Evolutionary conservation across 805 yeast genomes (phyloP), one percentile per base, ranked within the genome.

Genomic region (Kazachstania africana): DNA sequence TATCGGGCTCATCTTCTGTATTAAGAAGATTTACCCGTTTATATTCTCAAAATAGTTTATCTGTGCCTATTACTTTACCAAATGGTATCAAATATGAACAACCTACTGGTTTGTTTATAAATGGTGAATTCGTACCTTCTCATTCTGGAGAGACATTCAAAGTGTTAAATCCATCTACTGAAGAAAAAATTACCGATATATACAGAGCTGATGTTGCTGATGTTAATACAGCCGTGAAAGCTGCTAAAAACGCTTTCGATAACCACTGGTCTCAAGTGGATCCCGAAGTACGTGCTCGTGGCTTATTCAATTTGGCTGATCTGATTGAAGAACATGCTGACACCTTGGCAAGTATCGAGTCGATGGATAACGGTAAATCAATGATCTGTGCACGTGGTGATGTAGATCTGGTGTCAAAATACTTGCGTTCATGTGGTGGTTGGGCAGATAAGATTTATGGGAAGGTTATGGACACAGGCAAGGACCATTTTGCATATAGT

Each of bases 321-420:
- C 63, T 78, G 47, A 57, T 85, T 36, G 95, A 84, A 50, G 63
- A 70, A 44, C 63, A 85, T 50, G 65, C 72, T 27, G 91, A 81
- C 36, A 60, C 71, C 22, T 60, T 87, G 36, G 85, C 95, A 18
- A 63, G 72, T 27, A 78, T 87, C 48, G 96, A 87, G 62, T 67
- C 94, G 15, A 63, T 78, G 51, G 95, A 87, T 58, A 82, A 84
- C 52, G 96, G 96, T 59, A 87, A 85, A 63, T 76, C 94, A 24
- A 62, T 79, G 44, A 50, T 59, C 29, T 70, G 75, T 53, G 72
- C 93, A 16, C 62, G 70, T 43, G 84, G 82, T 38, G 95, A 85
- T 53, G 77, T 87, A 36, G 75, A 65, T 24, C 68, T 79, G 40
- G 72, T 77, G 31, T 68, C 78, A 27, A 68, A 68, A 43, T 79